phyloP scores from a whole-genome alignment of 257 asterid species.

The Capsicum baccatum region DNA sequence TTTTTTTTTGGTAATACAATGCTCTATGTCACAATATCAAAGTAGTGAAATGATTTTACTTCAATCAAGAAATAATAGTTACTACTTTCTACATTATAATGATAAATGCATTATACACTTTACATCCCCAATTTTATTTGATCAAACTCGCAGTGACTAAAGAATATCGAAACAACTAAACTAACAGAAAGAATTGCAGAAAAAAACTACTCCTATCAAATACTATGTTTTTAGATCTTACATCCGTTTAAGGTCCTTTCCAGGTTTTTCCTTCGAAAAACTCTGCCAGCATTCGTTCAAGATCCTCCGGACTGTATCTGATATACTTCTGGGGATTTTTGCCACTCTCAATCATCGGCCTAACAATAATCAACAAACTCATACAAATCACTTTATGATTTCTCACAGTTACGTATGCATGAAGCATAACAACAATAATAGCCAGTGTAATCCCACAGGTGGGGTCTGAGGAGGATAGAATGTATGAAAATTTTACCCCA shows the following conservation, averaged over 20 bases:
- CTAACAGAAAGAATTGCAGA: background rate
- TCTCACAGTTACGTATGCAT: background rate
- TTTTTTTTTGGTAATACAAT: too few species aligned
- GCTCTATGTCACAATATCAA: background rate
- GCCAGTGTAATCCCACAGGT: too few species aligned
- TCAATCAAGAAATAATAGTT: background rate
- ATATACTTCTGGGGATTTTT: conserved; percentile 87
- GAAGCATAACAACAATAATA: too few species aligned
- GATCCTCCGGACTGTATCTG: conserved; percentile 82
- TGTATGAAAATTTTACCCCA: too few species aligned
- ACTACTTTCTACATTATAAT: background rate
- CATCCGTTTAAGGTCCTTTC: conserved; percentile 70
- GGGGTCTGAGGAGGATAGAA: too few species aligned
- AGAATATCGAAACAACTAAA: background rate
- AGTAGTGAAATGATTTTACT: background rate
- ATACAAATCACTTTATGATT: background rate
- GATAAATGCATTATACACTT: background rate
- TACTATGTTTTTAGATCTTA: background rate
- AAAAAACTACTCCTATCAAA: background rate
- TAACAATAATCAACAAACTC: conserved; percentile 33
- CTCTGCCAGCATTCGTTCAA: conserved; percentile 95
- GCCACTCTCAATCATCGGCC: conserved; percentile 88
- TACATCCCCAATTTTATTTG: background rate
- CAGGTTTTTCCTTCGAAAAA: conserved; percentile 93
- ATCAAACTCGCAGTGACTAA: background rate